These are phyloP conservation scores for Lactarius sp. DNA, from an alignment of 768 basidiomycete genomes.

Conservation along the genomic window DNA sequence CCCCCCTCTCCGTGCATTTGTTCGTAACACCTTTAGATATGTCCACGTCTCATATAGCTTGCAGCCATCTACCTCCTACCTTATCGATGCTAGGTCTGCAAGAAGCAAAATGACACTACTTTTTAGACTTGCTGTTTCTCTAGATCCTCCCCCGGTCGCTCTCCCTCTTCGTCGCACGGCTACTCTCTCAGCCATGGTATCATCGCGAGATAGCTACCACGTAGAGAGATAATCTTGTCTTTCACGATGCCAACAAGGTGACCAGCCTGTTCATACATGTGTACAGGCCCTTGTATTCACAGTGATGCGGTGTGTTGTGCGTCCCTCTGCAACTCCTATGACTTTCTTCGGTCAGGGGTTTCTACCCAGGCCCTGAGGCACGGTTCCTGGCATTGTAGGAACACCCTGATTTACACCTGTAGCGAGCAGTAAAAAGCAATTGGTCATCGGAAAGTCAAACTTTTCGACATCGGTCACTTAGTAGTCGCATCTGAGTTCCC, in stretches of 20 bases:
- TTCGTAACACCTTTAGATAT: constrained; percentile 49
- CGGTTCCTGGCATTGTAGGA: constrained; percentile 82
- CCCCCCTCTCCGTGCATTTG: constrained; percentile 16
- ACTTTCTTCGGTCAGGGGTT: constrained; percentile 54
- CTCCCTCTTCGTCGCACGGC: constrained; percentile 83
- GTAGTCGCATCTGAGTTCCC: no score
- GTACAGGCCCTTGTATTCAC: constrained; percentile 86
- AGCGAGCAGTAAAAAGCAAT: constrained; percentile 45
- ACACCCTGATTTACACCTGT: constrained; percentile 65
- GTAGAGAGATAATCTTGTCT: constrained; percentile 90
- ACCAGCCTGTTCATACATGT: constrained; percentile 94
- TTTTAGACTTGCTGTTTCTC: constrained; percentile 59
- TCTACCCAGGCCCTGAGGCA: constrained; percentile 69
- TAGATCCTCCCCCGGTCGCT: constrained; percentile 81
- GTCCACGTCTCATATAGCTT: constrained; percentile 83
- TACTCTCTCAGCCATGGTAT: constrained; percentile 91
- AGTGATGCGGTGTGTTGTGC: constrained; percentile 64
- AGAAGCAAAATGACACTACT: constrained; percentile 92
- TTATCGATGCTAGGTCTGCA: constrained; percentile 78
- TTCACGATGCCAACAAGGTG: constrained; percentile 95
- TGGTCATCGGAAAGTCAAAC: no score
- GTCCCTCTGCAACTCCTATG: not conserved
- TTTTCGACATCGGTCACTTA: not conserved
- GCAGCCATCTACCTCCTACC: constrained; percentile 78
- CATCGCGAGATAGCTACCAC: constrained; percentile 93